Evolutionary conservation across 208 protist genomes (phyloP), one percentile per base, ranked within the genome.

Genomic region (Acanthamoeba lenticulata): DNA sequence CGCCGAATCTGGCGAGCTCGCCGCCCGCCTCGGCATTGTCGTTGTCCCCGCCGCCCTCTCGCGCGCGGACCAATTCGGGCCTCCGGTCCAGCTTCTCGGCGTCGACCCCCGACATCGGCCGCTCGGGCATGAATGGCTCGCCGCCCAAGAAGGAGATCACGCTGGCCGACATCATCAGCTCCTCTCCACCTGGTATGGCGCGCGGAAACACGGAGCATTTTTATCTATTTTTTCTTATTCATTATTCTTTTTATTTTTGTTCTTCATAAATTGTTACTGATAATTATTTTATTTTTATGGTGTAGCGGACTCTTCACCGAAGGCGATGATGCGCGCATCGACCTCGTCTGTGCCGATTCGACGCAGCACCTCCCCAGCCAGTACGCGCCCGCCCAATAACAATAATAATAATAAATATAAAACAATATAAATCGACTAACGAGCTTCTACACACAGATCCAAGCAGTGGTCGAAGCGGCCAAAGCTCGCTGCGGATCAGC

Each of bases 111-210:
- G 74, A 83, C 5, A 44, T 83, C 40, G 32, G 74, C n/a, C 21
- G 74, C 21, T 27, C 9, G n/a, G 9, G 13, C 62, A 34, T 27
- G 62, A 83, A n/a, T 7, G 4, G 17, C 1, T 52, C 74, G 21
- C 44, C 74, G 1, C 74, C 74, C n/a, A 83, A 83, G 74, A 34
- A 40, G 17, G 74, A 83, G 44, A 83, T 83, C 74, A 83, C 74
- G 15, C 74, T 83, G 42, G 74, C 74, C 1, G 74, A 83, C 42
- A 83, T 83, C 42, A 83, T 83, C 13, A 29, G 4, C 24, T 21
- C 57, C n/a, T 19, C 74, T 11, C 74, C 74, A 32, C 62, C 62
- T 57, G n/a, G n/a, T n/a, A n/a, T n/a, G n/a, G n/a, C n/a, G n/a
- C n/a, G n/a, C 49, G 19, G 49, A 19, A 57, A 57, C 49, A 9